Evolutionary conservation across 306 rosid genomes (phyloP).

Genomic region (Lupinus albus): DNA sequence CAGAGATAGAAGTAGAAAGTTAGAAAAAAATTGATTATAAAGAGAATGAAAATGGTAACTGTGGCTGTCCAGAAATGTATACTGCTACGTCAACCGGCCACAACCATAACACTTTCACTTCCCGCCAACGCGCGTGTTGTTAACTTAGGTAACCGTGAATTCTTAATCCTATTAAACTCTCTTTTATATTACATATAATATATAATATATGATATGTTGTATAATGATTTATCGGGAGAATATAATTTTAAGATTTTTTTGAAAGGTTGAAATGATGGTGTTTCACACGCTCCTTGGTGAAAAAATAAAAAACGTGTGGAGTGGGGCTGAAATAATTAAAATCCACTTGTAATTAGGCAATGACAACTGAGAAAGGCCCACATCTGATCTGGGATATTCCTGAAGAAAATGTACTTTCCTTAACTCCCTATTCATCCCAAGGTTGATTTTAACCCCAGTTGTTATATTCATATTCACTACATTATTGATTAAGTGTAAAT

Average conservation of each 20-base stretch:
- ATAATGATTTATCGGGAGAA: too few species aligned
- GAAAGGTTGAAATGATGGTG: not conserved
- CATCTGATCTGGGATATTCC: not conserved
- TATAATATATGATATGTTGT: too few species aligned
- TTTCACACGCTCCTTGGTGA: not conserved
- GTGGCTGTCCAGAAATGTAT: conserved; percentile 22
- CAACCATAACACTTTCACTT: conserved; percentile 29
- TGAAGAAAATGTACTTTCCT: not conserved
- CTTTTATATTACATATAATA: too few species aligned
- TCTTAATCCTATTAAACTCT: not conserved
- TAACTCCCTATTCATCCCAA: too few species aligned
- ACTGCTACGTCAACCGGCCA: conserved; percentile 50
- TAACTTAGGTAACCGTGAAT: not conserved
- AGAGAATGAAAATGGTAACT: not conserved
- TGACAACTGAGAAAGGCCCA: not conserved
- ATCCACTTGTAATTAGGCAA: not conserved
- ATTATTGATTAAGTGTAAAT: too few species aligned
- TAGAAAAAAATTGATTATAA: not conserved
- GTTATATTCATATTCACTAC: too few species aligned
- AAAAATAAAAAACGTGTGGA: too few species aligned
- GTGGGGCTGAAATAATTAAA: not conserved
- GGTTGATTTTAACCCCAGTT: not conserved
- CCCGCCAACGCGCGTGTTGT: conserved; percentile 43
- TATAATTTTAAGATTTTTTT: not conserved
- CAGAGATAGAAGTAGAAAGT: too few species aligned